Base-by-base conservation (phyloP, 768 basidiomycete genomes). In the Lentinula guzmanii region DNA sequence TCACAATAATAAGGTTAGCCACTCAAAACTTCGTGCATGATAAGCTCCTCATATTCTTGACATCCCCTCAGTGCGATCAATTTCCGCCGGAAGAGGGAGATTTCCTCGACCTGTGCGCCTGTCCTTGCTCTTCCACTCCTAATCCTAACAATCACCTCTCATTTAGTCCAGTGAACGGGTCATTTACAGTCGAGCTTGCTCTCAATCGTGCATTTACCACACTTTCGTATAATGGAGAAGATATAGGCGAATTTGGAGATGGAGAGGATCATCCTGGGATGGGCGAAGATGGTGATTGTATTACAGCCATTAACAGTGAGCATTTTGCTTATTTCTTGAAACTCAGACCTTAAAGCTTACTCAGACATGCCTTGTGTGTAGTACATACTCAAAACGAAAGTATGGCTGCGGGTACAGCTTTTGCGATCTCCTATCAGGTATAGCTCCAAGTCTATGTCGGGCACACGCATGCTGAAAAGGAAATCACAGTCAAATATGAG, bases 321-420 rank as follows among this genome's bases (percentile, higher is more conserved):
- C 60, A 50, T 6, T 51, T 52, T 8, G 8, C 46, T 56, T 43
- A 13, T 39, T 39, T 13, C 37, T 39, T 8, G 37, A 39, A 8
- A 39, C 5, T 39, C 37, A 8, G 37, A 39, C 37, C 37, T 39
- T 39, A 28, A 28, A 3, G 37, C 37, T 43, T 57, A 48, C 41
- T 24, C 41, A 41, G 16, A 15, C 11, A 37, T 64, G 18, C 66
- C 28, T 13, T 56, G 37, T 13, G 4, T 15, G 31, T 56, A 80
- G 79, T 81, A 21, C 79, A 81, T 61, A 75, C 79, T 3, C 74
- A 77, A 64, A 81, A 77, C 57, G 71, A 79, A 63, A 72, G 70
- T 33, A 78, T 77, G 77, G 79, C 79, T 10, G 69, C 79, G 3
- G 79, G 79, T n/a, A 77, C 78, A 8, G 73, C 71, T 1, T 79